Base-by-base conservation (phyloP, 192 early-diverging fungal species). In the Coemansia sp. region DNA sequence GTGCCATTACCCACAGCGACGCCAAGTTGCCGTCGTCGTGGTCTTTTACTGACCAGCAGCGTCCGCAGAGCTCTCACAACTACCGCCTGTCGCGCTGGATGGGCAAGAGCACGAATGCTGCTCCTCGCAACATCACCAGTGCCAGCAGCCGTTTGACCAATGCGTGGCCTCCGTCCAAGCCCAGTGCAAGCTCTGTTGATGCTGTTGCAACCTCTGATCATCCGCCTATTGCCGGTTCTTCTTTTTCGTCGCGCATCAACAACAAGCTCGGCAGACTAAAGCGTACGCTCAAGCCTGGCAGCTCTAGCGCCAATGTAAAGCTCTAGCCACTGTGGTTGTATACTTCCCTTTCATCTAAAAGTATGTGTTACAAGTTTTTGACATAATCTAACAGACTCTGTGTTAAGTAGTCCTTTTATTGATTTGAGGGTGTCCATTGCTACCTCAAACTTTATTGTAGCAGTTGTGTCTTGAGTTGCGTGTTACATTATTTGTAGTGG, bases 241-340 rank as follows among this genome's bases (percentile, higher is more conserved):
- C 67, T 30, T 25, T 73, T 24, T 73, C 76, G 30, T 51, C 76
- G 14, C 71, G 71, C 25, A 54, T 79, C 56, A 79, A 73, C 61
- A 66, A 47, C 55, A 56, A 67, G 62, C 49, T 79, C 32, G 76
- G 76, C 64, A 69, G 57, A 38, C 61, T 79, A 16, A 79, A 79
- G 62, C 52, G 62, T 23, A 56, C 76, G 48, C 48, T 73, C 24
- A 73, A 73, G 41, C 64, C 52, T 2, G 53, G 52, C 34, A 51
- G 34, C 47, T 28, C 14, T 23, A 54, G 21, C 25, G 24, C 23
- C 23, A 25, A 23, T 25, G 28, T 26, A 23, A 22, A 52, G 50
- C 50, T 44, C 38, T 44, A 44, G 12, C 12, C 14, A 44, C 14
- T 16, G 9, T 3, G 16, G 3, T 3, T 16, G 38, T 0, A 9